Evolutionary conservation across 2,329 filamentous ascomycete species (phyloP), one percentile per base, ranked within the genome.

Genomic region (Sclerotinia sclerotiorum): DNA sequence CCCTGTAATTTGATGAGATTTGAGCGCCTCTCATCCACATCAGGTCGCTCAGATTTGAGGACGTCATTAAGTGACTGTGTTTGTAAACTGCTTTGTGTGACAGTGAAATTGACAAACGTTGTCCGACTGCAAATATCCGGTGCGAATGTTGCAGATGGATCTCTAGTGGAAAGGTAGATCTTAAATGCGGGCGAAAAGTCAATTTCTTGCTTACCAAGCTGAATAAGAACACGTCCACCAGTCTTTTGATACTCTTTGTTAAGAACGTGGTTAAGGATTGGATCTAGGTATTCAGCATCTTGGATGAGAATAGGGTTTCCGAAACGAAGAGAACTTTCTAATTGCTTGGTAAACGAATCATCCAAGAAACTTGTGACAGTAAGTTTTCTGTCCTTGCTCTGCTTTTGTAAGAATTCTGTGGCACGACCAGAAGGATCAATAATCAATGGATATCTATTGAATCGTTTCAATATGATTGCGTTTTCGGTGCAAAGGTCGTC

Each of bases 241-340:
- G 96, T 99, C 82, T 94, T 96, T 80, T 99, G 96, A 80, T 99
- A 99, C 78, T 99, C 95, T 80, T 99, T 99, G 83, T 99, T 99
- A 80, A 99, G 88, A 68, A 99, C 94, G 76, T 99, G 95, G 77
- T 98, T 99, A 75, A 99, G 88, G 69, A 99, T 94, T 0, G 96
- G 96, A 77, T 99, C 95, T 68, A 99, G 83, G 78, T 99, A 92
- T 80, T 99, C 96, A 0, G 95, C 96, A 79, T 99, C 95, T 80
- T 99, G 95, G 70, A 99, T 99, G 70, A 99, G 87, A 73, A 99
- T 99, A 1, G 95, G 94, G 77, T 99, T 99, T 77, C 95, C 95
- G 80, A 99, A 99, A 77, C 95, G 92, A 71, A 99, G 84, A 24
- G 95, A 95, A 77, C 94, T 98, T 81, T 99, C 95, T 21, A 99